A percentile compares a stretch with the other conserved stretches of the same genome.
phyloP scores from a whole-genome alignment of 2,329 filamentous ascomycete species.

The Ophioceras dolichostomum region DNA sequence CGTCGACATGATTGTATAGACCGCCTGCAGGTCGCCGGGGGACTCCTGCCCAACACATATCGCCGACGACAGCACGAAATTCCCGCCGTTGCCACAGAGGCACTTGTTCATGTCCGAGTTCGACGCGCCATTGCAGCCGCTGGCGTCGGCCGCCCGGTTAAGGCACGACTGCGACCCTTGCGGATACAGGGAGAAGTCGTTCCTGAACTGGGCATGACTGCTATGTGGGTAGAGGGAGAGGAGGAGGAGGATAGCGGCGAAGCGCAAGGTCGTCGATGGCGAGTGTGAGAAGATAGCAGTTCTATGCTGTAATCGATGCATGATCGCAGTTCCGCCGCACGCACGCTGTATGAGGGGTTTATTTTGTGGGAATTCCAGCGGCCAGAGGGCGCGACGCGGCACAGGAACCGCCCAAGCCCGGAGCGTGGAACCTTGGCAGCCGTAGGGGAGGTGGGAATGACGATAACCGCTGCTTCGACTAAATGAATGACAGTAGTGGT shows the following conservation, averaged over 20 bases:
- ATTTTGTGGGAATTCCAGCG: not conserved
- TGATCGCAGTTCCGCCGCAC: too few relatives aligned
- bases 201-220: slow-evolving; percentile 14
- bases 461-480: too few relatives aligned
- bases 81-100: slow-evolving; percentile 34
- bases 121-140: slow-evolving; percentile 26
- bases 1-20: slow-evolving; percentile 28
- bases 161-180: slow-evolving; percentile 28
- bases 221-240: slow-evolving; percentile 10
- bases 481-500: not conserved
- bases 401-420: not conserved
- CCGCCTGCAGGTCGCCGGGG: slow-evolving; percentile 22
- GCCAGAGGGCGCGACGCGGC: not conserved
- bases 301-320: too few relatives aligned
- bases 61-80: slow-evolving; percentile 35
- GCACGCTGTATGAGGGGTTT: too few relatives aligned
- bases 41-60: slow-evolving; percentile 27
- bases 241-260: slow-evolving; percentile 13
- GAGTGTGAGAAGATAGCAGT: too few relatives aligned
- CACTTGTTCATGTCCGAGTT: slow-evolving; percentile 31
- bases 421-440: too few relatives aligned
- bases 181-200: slow-evolving; percentile 32
- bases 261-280: not conserved
- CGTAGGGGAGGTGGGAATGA: too few relatives aligned
- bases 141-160: slow-evolving; percentile 22